A percentile compares a stretch with the other conserved stretches of the same genome.
Evolutionary conservation across 306 rosid genomes (phyloP).

Genomic region (Medicago arabica): DNA sequence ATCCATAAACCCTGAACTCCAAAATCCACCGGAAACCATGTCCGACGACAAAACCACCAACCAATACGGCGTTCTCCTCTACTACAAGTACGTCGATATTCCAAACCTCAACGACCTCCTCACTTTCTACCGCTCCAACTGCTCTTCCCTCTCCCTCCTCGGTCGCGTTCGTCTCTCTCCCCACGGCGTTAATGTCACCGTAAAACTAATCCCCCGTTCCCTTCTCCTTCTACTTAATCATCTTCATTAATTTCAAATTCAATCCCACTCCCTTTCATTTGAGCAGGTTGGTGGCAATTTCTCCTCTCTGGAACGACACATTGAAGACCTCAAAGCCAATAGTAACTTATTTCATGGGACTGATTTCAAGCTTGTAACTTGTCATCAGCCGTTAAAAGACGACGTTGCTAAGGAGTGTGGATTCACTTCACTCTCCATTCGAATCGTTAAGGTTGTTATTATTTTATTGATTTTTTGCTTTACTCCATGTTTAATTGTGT

Average conservation of each 20-base stretch:
- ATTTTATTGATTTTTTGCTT: neutral
- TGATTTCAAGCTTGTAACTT: slow-evolving; percentile 87
- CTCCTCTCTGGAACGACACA: slow-evolving; percentile 66
- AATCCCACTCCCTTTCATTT: neutral
- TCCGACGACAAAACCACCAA: slow-evolving; percentile 41
- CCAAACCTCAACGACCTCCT: slow-evolving; percentile 63
- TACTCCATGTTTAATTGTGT: neutral
- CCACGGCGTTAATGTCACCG: slow-evolving; percentile 90
- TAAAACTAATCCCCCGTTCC: slow-evolving; percentile 21
- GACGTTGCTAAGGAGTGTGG: slow-evolving; percentile 78
- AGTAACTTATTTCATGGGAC: slow-evolving; percentile 64
- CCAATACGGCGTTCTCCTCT: slow-evolving; percentile 73
- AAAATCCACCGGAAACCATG: slow-evolving; percentile 40
- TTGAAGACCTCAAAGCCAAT: slow-evolving; percentile 56
- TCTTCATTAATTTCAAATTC: neutral
- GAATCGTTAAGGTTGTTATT: slow-evolving; percentile 66
- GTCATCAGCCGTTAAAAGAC: slow-evolving; percentile 64
- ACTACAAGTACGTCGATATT: slow-evolving; percentile 68
- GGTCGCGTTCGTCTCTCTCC: slow-evolving; percentile 92
- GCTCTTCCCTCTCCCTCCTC: slow-evolving; percentile 72
- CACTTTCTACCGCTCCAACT: slow-evolving; percentile 74
- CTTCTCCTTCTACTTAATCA: neutral
- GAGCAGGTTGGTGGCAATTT: slow-evolving; percentile 78
- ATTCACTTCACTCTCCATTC: slow-evolving; percentile 84
- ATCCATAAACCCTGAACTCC: slow-evolving; percentile 33